Evolutionary conservation across 495 filamentous ascomycete species (phyloP), one percentile per base, ranked within the genome.

Genomic region (Niebla homalea): DNA sequence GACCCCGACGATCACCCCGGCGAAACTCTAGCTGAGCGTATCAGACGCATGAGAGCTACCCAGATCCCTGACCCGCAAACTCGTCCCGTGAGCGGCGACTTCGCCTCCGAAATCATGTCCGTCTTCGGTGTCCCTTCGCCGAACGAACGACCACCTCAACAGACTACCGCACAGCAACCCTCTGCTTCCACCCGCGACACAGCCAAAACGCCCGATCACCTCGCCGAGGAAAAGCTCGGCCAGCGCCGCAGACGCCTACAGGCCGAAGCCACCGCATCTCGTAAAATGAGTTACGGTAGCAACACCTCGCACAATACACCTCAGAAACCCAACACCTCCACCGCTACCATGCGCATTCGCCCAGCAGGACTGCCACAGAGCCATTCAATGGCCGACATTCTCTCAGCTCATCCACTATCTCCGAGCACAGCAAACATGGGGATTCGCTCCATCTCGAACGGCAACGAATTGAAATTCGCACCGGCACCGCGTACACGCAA

Each of bases 191-290:
- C 60, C 5, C 57, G 62, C 14, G 62, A 60, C 14, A 61, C 63
- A 40, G 52, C 48, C 46, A 68, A 60, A 46, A 58, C 60, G 4
- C 57, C 62, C 15, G 62, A 59, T 2, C 63, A 69, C 5, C 29
- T 32, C 29, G 84, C 79, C 50, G 86, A 94, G 54, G 90, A 98
- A 62, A 94, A 89, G 0, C 75, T 98, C 2, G 92, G 81, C 12
- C 87, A 97, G 60, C 80, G 90, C 7, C 81, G 88, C 4, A 78
- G 73, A 51, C 79, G 92, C 14, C 74, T 98, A 1, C 85, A 89
- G 62, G 79, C 75, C 40, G 84, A 90, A 65, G 73, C 72, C 11
- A 73, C 81, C 52, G 74, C 64, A 65, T 57, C 52, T 32, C 63
- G 58, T 50, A 41, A 55, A 36, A 55, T 60, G 20, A 64, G 56